Evolutionary conservation across 495 filamentous ascomycete genomes (phyloP).

Genomic region (Aeminium ludgeri): DNA sequence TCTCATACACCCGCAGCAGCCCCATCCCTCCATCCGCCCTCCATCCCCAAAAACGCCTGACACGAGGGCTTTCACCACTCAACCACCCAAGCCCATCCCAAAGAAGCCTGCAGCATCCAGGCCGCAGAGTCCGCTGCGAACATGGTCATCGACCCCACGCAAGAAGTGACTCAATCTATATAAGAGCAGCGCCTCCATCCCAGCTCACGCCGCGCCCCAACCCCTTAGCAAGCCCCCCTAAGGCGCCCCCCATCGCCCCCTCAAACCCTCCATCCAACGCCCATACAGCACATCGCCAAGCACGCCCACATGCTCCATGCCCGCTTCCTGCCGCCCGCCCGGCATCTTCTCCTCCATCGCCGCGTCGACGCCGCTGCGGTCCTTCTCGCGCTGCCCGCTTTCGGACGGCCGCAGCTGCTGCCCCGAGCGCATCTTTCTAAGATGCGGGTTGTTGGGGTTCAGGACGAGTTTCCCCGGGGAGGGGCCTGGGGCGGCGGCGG

Average conservation of each 20-base stretch:
- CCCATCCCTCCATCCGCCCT: too few species aligned
- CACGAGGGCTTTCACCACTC: too few species aligned
- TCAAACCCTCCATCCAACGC: conserved; percentile 75
- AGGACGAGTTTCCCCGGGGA: conserved; percentile 49
- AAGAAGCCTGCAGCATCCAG: too few species aligned
- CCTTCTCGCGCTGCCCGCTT: conserved; percentile 1
- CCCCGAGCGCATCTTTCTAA: conserved; percentile 36
- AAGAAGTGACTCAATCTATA: too few species aligned
- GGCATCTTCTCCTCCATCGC: conserved; percentile 15
- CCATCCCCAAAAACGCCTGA: too few species aligned
- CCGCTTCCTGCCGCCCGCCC: conserved; percentile 33
- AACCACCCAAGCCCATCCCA: too few species aligned
- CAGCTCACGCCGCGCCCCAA: too few species aligned
- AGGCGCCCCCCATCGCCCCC: conserved; percentile 62
- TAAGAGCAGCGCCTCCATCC: too few species aligned
- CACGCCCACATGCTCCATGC: conserved; percentile 83
- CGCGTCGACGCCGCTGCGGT: background rate
- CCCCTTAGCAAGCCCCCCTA: too few species aligned
- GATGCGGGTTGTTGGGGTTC: conserved; percentile 69
- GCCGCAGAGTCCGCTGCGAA: too few species aligned
- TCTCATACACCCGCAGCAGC: too few species aligned
- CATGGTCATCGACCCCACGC: too few species aligned
- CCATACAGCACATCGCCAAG: conserved; percentile 79
- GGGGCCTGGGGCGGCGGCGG: background rate
- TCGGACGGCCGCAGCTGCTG: conserved; percentile 6